Percentiles rank a stretch among this genome's conserved stretches.
Conservation (phyloP, 2,329 filamentous ascomycete genomes). For the Diaporthe helianthi region DNA sequence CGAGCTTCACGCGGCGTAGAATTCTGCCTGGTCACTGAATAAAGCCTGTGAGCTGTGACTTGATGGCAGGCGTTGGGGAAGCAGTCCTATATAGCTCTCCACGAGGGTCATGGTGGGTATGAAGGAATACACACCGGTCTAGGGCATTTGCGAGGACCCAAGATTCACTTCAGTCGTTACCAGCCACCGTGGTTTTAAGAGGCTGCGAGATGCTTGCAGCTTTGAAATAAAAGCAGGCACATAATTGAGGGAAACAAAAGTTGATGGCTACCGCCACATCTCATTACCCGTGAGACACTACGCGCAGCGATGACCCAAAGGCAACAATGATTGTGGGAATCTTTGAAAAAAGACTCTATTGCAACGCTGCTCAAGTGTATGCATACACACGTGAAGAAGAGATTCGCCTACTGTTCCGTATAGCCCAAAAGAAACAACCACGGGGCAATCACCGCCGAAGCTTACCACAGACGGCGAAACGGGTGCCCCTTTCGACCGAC, state of each 20-base stretch:
- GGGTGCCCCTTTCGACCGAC: not conserved
- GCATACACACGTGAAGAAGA: not conserved
- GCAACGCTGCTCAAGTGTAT: too few species aligned
- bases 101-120: not conserved
- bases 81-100: not conserved
- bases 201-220: not conserved
- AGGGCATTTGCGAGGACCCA: not conserved
- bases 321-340: too few species aligned
- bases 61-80: not conserved
- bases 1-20: too few species aligned
- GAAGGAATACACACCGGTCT: not conserved
- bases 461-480: not conserved
- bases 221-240: not conserved
- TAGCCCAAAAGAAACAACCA: not conserved
- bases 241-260: not conserved
- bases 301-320: too few species aligned
- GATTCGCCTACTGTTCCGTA: not conserved
- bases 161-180: slow-evolving; percentile 5
- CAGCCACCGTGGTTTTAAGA: not conserved
- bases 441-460: not conserved
- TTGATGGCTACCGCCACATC: not conserved
- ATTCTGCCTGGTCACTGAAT: too few species aligned
- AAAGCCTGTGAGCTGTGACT: not conserved
- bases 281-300: not conserved
- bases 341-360: not conserved